phyloP scores from a whole-genome alignment of 1,284 basidiomycete genomes.

The Fomitiporia mediterranea region DNA sequence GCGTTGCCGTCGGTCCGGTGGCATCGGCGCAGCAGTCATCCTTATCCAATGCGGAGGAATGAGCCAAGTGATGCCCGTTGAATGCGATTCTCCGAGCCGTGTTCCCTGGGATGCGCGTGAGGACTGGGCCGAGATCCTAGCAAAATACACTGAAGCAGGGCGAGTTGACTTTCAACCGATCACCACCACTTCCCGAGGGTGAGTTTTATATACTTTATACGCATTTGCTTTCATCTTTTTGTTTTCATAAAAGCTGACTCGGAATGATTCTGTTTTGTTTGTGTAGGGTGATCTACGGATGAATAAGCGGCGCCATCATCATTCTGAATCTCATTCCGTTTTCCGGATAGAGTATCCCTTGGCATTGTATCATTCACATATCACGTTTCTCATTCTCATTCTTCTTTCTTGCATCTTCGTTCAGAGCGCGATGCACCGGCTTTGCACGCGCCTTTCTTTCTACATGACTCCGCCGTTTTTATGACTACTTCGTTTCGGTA shows the following conservation, averaged over 20 bases:
- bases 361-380: too few relatives aligned
- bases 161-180: conserved; percentile 73
- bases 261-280: conserved; percentile 16
- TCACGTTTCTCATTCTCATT: too few relatives aligned
- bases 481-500: too few relatives aligned
- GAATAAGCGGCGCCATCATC: too few relatives aligned
- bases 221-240: too few relatives aligned
- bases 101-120: conserved; percentile 69
- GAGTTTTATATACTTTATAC: conserved; percentile 32
- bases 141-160: conserved; percentile 66
- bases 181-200: conserved; percentile 69
- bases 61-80: conserved; percentile 78
- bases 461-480: too few relatives aligned
- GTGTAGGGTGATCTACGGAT: conserved; percentile 36
- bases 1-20: conserved; percentile 63
- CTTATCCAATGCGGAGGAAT: conserved; percentile 68
- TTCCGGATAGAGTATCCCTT: too few relatives aligned
- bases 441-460: too few relatives aligned
- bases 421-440: too few relatives aligned
- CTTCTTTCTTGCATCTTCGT: too few relatives aligned
- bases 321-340: too few relatives aligned
- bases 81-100: conserved; percentile 67
- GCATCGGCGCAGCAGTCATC: conserved; percentile 67
- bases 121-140: conserved; percentile 64
- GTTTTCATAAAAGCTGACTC: background rate